Evolutionary conservation across 2,329 filamentous ascomycete genomes (phyloP).

Genomic region (Ilyonectria mors-panacis): DNA sequence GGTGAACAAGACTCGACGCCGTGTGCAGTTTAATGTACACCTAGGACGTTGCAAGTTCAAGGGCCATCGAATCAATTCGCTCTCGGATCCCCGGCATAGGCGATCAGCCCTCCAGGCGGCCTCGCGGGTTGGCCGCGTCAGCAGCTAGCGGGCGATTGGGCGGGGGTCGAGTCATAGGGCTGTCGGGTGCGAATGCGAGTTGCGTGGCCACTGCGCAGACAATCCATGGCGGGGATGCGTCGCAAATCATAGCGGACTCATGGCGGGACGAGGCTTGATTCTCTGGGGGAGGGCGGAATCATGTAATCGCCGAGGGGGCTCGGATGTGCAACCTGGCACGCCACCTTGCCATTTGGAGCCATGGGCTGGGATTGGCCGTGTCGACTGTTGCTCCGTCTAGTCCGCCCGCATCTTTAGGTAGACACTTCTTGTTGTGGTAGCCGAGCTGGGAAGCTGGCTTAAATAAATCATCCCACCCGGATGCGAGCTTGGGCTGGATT

Average conservation of each 20-base stretch:
- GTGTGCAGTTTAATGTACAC: background rate
- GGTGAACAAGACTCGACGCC: too few relatives aligned
- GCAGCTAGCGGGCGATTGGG: conserved; percentile 29
- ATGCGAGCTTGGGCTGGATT: background rate
- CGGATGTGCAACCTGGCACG: background rate
- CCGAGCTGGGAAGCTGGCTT: background rate
- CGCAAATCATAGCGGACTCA: background rate
- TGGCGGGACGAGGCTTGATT: background rate
- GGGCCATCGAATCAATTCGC: conserved; percentile 3
- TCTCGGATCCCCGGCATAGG: conserved; percentile 28
- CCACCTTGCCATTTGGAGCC: background rate
- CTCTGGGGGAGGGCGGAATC: too few relatives aligned
- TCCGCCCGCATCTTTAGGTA: background rate
- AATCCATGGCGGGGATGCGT: background rate
- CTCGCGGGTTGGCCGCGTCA: conserved; percentile 35
- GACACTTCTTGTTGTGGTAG: background rate
- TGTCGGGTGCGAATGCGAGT: conserved; percentile 26
- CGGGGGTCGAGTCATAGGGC: conserved; percentile 18
- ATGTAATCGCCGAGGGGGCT: background rate
- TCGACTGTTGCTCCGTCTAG: background rate
- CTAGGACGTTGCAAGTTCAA: too few relatives aligned
- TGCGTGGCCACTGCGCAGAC: conserved; percentile 15
- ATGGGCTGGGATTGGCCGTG: background rate
- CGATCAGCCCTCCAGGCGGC: conserved; percentile 3
- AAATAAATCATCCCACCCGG: conserved; percentile 9